Evolutionary conservation across 495 filamentous ascomycete species (phyloP).

Genomic region (Podospora pseudopauciseta): DNA sequence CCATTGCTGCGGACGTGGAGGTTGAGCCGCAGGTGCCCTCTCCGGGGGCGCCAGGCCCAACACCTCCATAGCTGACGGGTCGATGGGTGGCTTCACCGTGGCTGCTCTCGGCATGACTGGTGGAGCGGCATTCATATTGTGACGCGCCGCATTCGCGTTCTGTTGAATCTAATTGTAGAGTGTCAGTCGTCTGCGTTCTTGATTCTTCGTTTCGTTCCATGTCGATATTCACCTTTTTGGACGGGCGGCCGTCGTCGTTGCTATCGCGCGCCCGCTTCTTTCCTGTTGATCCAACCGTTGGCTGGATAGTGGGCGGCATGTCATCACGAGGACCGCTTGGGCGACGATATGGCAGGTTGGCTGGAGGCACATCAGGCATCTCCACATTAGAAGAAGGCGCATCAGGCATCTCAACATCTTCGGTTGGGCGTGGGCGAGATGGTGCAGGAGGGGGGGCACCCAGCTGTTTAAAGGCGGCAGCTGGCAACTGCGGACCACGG

Average conservation of each 20-base stretch:
- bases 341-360: constrained; percentile 22
- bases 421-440: background rate
- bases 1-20: constrained; percentile 7
- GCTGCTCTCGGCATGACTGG: constrained; percentile 2
- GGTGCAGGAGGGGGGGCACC: background rate
- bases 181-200: background rate
- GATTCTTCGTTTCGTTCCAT: background rate
- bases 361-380: constrained; percentile 27
- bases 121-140: constrained; percentile 9
- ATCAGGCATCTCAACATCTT: constrained; percentile 33
- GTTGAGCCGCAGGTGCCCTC: constrained; percentile 22
- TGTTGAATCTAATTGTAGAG: background rate
- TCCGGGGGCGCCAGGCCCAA: constrained; percentile 28
- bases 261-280: constrained; percentile 33
- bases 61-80: constrained; percentile 34
- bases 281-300: constrained; percentile 13
- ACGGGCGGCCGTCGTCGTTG: constrained; percentile 14
- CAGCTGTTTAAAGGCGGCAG: constrained; percentile 19
- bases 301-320: constrained; percentile 27
- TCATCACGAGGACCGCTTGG: constrained; percentile 14
- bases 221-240: constrained; percentile 18
- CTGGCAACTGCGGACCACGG: constrained; percentile 26
- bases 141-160: constrained; percentile 14
- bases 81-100: constrained; percentile 20
- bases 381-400: constrained; percentile 21